Conservation (phyloP, 2,329 filamentous ascomycete species). For the Colletotrichum gloeosporioides region DNA sequence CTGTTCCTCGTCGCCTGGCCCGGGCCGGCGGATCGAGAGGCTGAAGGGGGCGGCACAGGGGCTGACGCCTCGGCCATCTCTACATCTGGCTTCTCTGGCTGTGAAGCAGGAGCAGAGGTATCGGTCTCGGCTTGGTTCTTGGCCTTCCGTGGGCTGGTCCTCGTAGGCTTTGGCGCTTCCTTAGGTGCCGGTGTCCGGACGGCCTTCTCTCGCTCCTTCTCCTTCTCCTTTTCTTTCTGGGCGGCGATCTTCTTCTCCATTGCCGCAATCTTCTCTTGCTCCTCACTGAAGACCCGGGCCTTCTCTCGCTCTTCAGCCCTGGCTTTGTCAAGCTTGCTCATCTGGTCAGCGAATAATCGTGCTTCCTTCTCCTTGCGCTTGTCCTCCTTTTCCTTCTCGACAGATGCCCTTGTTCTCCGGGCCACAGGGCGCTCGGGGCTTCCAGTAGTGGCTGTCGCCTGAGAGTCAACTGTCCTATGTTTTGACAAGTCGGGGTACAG, state of each 20-base stretch:
- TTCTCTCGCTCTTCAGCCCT: constrained; percentile 75
- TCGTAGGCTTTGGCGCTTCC: constrained; percentile 48
- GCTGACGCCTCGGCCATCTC: constrained; percentile 64
- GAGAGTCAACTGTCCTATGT: constrained; percentile 33
- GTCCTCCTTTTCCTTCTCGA: constrained; percentile 67
- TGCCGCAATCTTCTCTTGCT: constrained; percentile 58
- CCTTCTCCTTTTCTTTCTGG: constrained; percentile 58
- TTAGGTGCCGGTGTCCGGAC: constrained; percentile 36
- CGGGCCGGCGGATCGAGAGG: constrained; percentile 55
- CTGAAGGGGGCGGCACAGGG: constrained; percentile 64
- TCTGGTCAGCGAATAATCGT: constrained; percentile 64
- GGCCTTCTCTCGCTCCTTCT: constrained; percentile 17
- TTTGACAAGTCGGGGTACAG: constrained; percentile 53
- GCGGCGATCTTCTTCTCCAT: constrained; percentile 59
- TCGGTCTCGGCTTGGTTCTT: constrained; percentile 41
- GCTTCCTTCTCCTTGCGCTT: constrained; percentile 72
- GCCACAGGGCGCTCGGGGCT: constrained; percentile 51
- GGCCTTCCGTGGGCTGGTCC: constrained; percentile 58
- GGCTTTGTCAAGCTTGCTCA: constrained; percentile 68
- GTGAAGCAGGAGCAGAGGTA: constrained; percentile 9
- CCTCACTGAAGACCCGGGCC: constrained; percentile 62
- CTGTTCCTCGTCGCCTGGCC: constrained; percentile 54
- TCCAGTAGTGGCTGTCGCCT: constrained; percentile 28
- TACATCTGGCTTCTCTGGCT: constrained; percentile 47
- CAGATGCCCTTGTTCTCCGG: constrained; percentile 62